A percentile compares a stretch with the other conserved stretches of the same genome.
Evolutionary conservation across 306 rosid genomes (phyloP).

Genomic region (Styphnolobium japonicum): DNA sequence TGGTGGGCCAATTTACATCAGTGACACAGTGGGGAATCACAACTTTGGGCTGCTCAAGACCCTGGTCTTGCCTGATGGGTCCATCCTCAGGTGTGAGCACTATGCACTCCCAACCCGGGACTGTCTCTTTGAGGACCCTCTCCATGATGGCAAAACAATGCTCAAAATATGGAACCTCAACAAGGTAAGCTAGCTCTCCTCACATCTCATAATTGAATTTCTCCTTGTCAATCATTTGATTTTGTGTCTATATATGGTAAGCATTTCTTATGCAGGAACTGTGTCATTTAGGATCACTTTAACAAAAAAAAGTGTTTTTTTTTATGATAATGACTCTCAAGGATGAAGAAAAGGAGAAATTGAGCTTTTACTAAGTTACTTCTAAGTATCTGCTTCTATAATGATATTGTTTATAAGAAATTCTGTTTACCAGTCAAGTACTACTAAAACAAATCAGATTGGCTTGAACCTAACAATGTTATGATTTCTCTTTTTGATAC

Average conservation of each 20-base stretch:
- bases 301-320: too few species aligned
- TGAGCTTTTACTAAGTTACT: not conserved
- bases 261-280: not conserved
- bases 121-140: slow-evolving; percentile 81
- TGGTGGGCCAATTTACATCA: slow-evolving; percentile 87
- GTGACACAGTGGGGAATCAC: slow-evolving; percentile 78
- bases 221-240: not conserved
- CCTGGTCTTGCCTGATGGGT: slow-evolving; percentile 81
- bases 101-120: slow-evolving; percentile 87
- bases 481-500: not conserved
- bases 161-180: slow-evolving; percentile 95
- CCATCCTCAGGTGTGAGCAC: slow-evolving; percentile 73
- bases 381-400: not conserved
- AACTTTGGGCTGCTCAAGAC: slow-evolving; percentile 74
- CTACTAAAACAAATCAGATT: not conserved
- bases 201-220: not conserved
- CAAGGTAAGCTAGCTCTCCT: slow-evolving; percentile 44
- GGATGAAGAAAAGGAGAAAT: not conserved
- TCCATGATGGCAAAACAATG: slow-evolving; percentile 89
- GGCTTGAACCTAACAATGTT: not conserved
- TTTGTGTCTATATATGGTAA: not conserved
- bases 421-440: not conserved
- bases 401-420: not conserved
- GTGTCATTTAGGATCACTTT: not conserved
- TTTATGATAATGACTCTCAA: too few species aligned